Evolutionary conservation across 1,284 basidiomycete species (phyloP).

Genomic region (Trametes polyzona): DNA sequence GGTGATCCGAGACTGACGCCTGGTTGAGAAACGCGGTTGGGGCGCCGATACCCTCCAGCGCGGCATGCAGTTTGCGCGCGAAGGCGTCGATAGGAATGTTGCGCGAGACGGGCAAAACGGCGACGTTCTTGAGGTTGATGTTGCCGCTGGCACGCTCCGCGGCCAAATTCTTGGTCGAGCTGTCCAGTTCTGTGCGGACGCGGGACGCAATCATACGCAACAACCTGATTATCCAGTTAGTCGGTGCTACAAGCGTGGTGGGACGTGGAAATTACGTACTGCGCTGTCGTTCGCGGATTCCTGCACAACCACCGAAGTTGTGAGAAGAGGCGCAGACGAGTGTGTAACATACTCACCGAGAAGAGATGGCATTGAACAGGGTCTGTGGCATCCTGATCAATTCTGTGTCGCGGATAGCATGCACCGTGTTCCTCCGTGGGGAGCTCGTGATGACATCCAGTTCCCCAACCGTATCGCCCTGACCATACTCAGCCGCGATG

Average conservation of each 20-base stretch:
- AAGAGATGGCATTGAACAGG: constrained; percentile 95
- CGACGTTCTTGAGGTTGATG: constrained; percentile 92
- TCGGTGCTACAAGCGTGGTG: background rate
- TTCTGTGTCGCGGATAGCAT: constrained; percentile 98
- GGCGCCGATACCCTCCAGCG: constrained; percentile 88
- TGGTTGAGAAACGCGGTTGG: constrained; percentile 91
- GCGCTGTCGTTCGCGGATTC: constrained; percentile 94
- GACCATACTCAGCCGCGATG: constrained; percentile 93
- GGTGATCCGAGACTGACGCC: constrained; percentile 85
- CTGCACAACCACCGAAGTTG: no score
- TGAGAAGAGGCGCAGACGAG: no score
- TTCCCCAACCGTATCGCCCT: constrained; percentile 87
- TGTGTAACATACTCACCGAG: constrained; percentile 55
- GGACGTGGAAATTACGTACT: constrained; percentile 53
- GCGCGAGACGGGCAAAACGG: constrained; percentile 81
- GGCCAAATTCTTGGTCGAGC: constrained; percentile 50
- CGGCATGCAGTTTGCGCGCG: constrained; percentile 84
- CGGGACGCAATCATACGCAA: constrained; percentile 92
- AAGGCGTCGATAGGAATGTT: constrained; percentile 88
- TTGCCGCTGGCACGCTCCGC: constrained; percentile 77
- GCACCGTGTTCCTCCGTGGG: constrained; percentile 87
- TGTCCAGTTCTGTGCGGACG: constrained; percentile 83
- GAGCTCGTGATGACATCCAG: constrained; percentile 97
- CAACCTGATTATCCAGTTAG: constrained; percentile 49
- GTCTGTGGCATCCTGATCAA: constrained; percentile 98